A percentile compares a stretch with the other conserved stretches of the same genome.
These are phyloP conservation scores for Citrus hindsii DNA, from an alignment of 345 rosid genomes.

Conservation along the genomic window DNA sequence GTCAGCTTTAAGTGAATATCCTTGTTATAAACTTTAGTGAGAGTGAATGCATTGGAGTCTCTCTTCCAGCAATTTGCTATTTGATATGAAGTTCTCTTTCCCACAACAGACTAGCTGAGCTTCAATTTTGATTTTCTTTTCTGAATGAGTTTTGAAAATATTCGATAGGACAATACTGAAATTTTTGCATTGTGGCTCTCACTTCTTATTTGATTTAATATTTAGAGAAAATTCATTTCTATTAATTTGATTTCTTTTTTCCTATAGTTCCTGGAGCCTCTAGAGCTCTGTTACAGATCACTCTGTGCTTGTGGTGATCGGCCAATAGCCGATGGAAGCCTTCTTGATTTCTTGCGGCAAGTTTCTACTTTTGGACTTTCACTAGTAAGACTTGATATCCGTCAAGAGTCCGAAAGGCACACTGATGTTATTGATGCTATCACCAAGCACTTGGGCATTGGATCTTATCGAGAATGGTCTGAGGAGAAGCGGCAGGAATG, in stretches of 20 bases:
- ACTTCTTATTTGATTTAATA: background rate
- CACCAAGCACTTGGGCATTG: slow-evolving; percentile 69
- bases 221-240: background rate
- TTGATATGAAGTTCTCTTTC: background rate
- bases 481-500: slow-evolving; percentile 83
- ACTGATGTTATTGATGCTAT: slow-evolving; percentile 92
- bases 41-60: background rate
- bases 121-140: background rate
- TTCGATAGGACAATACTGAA: background rate
- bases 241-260: slow-evolving; percentile 11
- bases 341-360: slow-evolving; percentile 92
- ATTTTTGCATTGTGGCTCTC: background rate
- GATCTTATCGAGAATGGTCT: slow-evolving; percentile 87
- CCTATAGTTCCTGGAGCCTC: slow-evolving; percentile 86
- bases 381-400: slow-evolving; percentile 87
- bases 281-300: slow-evolving; percentile 93
- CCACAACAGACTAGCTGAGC: background rate
- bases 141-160: background rate
- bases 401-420: slow-evolving; percentile 95
- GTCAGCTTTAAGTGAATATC: background rate
- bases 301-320: slow-evolving; percentile 84
- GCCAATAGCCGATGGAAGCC: slow-evolving; percentile 95
- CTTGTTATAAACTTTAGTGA: background rate
- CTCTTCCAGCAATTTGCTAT: background rate
- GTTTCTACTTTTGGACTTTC: slow-evolving; percentile 97